Conservation (phyloP, 2,329 filamentous ascomycete species). For the Sclerotinia spermophila region DNA sequence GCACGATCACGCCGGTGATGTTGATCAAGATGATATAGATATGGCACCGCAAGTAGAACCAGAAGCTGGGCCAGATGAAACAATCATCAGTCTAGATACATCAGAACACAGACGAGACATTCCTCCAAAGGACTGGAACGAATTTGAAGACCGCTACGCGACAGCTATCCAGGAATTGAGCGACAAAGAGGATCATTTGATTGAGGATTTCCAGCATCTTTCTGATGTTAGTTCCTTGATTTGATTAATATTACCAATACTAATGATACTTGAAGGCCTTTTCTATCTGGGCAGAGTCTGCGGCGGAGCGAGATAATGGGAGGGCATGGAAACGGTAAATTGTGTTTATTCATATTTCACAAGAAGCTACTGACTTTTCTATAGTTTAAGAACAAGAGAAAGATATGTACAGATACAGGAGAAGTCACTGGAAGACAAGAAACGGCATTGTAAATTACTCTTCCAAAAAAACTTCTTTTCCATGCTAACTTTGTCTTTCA, state of each 20-base stretch:
- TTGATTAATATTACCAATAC: neutral
- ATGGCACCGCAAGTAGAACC: neutral
- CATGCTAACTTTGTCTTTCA: constrained; percentile 32
- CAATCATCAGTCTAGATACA: neutral
- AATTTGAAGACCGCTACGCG: constrained; percentile 67
- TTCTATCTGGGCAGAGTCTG: constrained; percentile 71
- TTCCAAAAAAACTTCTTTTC: neutral
- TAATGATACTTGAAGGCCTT: constrained; percentile 60
- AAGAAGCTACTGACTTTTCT: constrained; percentile 15
- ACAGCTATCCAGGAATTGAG: constrained; percentile 61
- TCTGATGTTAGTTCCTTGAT: constrained; percentile 42
- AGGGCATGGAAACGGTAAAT: constrained; percentile 70
- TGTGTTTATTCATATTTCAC: neutral
- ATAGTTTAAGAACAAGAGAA: constrained; percentile 73
- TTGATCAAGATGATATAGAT: neutral
- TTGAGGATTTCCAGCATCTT: constrained; percentile 65
- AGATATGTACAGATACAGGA: constrained; percentile 74
- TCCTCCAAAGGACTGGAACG: constrained; percentile 65
- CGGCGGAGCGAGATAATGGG: constrained; percentile 68
- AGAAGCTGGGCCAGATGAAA: neutral
- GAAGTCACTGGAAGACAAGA: constrained; percentile 65
- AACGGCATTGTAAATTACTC: constrained; percentile 68
- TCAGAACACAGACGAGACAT: constrained; percentile 3
- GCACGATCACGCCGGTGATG: constrained; percentile 2
- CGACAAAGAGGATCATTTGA: constrained; percentile 59